Evolutionary conservation across 495 filamentous ascomycete genomes (phyloP).

Genomic region (Talaromyces stipitatus): DNA sequence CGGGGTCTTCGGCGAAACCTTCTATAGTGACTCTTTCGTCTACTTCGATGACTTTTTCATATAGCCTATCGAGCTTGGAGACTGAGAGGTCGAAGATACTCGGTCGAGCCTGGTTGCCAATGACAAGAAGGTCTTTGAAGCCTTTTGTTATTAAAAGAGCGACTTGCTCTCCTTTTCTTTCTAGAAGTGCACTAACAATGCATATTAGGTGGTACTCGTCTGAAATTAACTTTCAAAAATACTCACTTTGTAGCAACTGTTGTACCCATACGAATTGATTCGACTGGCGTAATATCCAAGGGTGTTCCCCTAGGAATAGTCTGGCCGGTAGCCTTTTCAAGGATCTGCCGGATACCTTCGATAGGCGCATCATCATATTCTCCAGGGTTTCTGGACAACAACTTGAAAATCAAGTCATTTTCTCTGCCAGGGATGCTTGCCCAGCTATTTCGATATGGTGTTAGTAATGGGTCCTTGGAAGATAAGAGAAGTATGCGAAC

Average conservation of each 20-base stretch:
- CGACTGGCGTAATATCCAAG: conserved; percentile 74
- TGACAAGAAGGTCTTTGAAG: conserved; percentile 85
- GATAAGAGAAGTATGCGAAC: conserved; percentile 26
- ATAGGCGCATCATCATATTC: conserved; percentile 83
- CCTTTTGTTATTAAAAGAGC: conserved; percentile 88
- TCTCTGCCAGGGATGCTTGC: conserved; percentile 33
- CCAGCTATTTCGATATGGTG: not conserved
- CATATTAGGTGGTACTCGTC: not conserved
- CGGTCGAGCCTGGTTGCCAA: conserved; percentile 77
- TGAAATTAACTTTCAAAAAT: too few relatives aligned
- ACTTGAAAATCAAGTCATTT: conserved; percentile 73
- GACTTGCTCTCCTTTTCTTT: conserved; percentile 89
- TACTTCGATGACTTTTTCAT: conserved; percentile 68
- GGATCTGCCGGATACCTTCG: conserved; percentile 16
- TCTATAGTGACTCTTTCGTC: conserved; percentile 82
- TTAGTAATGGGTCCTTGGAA: too few relatives aligned
- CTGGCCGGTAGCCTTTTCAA: conserved; percentile 54
- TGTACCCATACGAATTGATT: conserved; percentile 83
- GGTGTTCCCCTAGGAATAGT: conserved; percentile 75
- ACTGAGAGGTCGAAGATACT: conserved; percentile 81
- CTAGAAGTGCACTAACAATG: conserved; percentile 56
- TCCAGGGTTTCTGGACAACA: conserved; percentile 81
- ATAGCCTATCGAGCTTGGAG: conserved; percentile 70
- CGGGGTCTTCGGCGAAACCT: conserved; percentile 25
- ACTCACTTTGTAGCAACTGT: conserved; percentile 73